Evolutionary conservation across 139 green algal genomes (phyloP).

Genomic region (Chlamydomonas asymmetrica): DNA sequence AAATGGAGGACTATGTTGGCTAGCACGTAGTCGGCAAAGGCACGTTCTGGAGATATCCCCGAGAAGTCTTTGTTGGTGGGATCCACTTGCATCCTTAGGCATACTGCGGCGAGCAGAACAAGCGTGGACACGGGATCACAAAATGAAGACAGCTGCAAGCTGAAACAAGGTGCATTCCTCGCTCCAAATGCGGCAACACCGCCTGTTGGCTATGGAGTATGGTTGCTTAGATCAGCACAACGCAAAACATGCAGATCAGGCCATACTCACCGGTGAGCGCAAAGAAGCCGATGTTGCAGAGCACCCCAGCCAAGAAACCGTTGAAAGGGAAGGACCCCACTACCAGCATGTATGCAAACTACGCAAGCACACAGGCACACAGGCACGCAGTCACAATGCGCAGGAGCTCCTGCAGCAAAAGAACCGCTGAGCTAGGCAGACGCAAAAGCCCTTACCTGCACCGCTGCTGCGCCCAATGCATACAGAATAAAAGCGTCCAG

Average conservation of each 20-base stretch:
- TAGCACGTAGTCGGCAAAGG: constrained; percentile 82
- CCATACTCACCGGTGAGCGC: constrained; percentile 73
- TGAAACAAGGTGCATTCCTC: too few species aligned
- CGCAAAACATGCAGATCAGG: too few species aligned
- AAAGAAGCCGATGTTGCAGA: constrained; percentile 75
- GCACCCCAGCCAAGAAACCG: constrained; percentile 78
- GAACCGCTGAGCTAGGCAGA: not conserved
- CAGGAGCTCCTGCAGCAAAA: not conserved
- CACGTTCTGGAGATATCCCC: constrained; percentile 55
- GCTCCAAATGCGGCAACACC: too few species aligned
- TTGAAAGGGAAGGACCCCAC: constrained; percentile 90
- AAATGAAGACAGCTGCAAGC: not conserved
- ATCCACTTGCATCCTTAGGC: constrained; percentile 76
- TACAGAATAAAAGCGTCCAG: constrained; percentile 71
- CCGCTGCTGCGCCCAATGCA: constrained; percentile 46
- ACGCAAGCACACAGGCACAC: too few species aligned
- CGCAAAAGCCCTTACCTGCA: constrained; percentile 47
- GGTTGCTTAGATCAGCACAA: too few species aligned
- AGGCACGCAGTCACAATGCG: not conserved
- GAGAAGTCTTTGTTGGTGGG: constrained; percentile 60
- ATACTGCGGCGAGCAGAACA: constrained; percentile 44
- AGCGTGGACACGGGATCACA: not conserved
- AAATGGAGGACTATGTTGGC: constrained; percentile 72
- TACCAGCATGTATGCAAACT: constrained; percentile 78
- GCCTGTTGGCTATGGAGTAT: too few species aligned